phyloP scores from a whole-genome alignment of 2,329 filamentous ascomycete genomes.

The Metarhizium album region DNA sequence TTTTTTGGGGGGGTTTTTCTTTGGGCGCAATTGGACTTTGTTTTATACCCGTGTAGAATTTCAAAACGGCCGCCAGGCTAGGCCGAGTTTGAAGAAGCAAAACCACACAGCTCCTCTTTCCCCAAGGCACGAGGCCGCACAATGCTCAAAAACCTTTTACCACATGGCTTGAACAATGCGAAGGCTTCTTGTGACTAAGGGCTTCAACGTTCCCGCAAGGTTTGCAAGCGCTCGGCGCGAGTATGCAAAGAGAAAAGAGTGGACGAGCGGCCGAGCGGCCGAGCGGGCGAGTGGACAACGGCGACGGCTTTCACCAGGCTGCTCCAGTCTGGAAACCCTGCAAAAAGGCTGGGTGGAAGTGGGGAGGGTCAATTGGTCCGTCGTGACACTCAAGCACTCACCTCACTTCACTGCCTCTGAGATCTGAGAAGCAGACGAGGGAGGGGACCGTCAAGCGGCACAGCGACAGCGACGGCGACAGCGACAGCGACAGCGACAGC shows the following conservation, averaged over 20 bases:
- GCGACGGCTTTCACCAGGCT: no score
- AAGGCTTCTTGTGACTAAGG: neutral
- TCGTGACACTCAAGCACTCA: no score
- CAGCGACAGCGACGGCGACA: neutral
- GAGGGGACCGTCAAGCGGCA: neutral
- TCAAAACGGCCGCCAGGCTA: neutral
- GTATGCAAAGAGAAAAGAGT: neutral
- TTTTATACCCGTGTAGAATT: neutral
- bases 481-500: neutral
- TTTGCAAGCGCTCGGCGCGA: neutral
- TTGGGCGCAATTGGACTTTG: neutral
- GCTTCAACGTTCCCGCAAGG: neutral
- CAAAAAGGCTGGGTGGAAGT: neutral
- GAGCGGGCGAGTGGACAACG: neutral
- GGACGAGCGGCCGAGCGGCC: no score
- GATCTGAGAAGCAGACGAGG: no score
- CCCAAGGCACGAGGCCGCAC: neutral
- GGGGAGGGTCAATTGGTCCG: neutral
- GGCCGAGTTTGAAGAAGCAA: neutral
- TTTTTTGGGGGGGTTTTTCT: no score
- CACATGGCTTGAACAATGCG: neutral
- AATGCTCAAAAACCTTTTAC: neutral
- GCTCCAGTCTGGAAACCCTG: neutral
- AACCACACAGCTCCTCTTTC: neutral
- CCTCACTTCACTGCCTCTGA: no score